Percentiles rank a stretch among this genome's conserved stretches.
phyloP scores from a whole-genome alignment of 306 rosid genomes.

The Castanopsis chinensis region DNA sequence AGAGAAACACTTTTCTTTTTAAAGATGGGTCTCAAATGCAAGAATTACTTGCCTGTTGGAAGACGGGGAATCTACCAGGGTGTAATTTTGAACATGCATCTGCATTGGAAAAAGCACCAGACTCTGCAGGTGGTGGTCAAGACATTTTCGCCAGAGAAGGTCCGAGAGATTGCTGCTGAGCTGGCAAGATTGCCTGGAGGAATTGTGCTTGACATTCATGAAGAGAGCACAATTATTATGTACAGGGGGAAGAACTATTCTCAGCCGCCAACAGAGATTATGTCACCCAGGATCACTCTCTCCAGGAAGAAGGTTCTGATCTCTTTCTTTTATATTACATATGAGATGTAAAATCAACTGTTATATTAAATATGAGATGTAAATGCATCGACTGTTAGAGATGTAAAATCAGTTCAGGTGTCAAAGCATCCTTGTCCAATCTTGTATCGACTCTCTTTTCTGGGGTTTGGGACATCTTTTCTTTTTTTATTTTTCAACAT shows the following conservation, averaged over 20 bases:
- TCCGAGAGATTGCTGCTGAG: conserved; percentile 82
- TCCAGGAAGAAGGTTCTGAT: conserved; percentile 79
- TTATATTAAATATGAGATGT: no score
- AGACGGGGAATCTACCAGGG: conserved; percentile 95
- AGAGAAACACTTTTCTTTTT: conserved; percentile 93
- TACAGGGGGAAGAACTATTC: conserved; percentile 95
- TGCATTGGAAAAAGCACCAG: conserved; percentile 98
- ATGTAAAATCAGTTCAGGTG: background rate
- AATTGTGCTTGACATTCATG: conserved; percentile 85
- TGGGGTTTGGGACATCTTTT: background rate
- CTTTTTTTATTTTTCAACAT: no score
- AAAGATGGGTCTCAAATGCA: conserved; percentile 90
- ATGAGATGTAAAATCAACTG: background rate
- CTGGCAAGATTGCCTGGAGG: conserved; percentile 91
- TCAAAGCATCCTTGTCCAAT: background rate
- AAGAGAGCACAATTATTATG: conserved; percentile 86
- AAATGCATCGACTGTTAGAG: no score
- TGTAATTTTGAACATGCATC: conserved; percentile 94
- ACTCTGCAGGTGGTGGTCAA: conserved; percentile 86
- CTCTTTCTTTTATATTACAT: background rate
- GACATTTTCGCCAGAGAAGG: conserved; percentile 87
- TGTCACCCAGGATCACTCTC: conserved; percentile 91
- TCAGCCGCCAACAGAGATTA: conserved; percentile 95
- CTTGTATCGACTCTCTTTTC: background rate
- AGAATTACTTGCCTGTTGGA: conserved; percentile 93